phyloP scores from a whole-genome alignment of 305 asterid genomes.

The Fraxinus velutina region DNA sequence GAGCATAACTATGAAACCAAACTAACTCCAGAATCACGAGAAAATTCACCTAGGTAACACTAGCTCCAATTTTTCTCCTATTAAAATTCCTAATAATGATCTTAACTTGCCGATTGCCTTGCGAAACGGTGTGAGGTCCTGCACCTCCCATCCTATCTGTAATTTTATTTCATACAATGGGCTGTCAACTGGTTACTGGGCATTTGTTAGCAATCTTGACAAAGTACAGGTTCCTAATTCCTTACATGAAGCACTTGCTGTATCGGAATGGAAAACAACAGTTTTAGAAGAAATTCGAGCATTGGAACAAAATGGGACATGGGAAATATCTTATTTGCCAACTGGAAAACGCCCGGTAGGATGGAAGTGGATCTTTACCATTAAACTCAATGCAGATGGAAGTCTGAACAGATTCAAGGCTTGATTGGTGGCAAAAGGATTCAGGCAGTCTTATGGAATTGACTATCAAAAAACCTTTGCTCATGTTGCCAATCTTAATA shows the following conservation, averaged over 20 bases:
- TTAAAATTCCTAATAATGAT: not conserved
- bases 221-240: not conserved
- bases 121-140: not conserved
- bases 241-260: not conserved
- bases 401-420: not conserved
- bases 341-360: not conserved
- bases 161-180: not conserved
- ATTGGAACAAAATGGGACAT: not conserved
- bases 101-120: not conserved
- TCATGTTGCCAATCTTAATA: not conserved
- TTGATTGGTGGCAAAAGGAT: not conserved
- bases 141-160: not conserved
- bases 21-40: not conserved
- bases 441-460: not conserved
- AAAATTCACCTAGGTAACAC: not conserved
- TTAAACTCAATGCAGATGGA: not conserved
- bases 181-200: not conserved
- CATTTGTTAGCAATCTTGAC: not conserved
- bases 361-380: too few relatives aligned
- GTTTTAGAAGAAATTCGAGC: not conserved
- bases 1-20: not conserved
- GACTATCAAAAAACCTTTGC: not conserved
- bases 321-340: not conserved
- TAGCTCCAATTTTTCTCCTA: not conserved
- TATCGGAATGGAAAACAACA: not conserved